Conservation (phyloP, 345 rosid genomes). For the Lepidium sativum region DNA sequence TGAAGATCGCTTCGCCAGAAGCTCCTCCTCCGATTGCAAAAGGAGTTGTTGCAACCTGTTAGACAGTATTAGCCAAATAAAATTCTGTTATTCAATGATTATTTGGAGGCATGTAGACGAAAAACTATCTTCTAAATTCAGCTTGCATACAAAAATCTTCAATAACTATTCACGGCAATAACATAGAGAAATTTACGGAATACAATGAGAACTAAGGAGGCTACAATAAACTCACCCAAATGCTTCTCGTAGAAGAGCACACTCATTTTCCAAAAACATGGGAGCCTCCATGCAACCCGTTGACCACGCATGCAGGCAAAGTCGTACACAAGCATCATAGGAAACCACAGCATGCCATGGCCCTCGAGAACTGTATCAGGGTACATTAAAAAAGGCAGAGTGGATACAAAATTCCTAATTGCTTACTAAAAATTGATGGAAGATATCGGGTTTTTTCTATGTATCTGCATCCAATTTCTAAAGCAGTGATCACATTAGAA, state of each 20-base stretch:
- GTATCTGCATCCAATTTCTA: neutral
- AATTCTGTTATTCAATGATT: neutral
- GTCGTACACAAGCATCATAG: slow-evolving; percentile 93
- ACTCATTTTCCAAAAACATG: slow-evolving; percentile 85
- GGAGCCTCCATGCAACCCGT: slow-evolving; percentile 99
- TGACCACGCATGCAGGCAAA: slow-evolving; percentile 99
- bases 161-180: neutral
- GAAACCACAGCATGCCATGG: slow-evolving; percentile 98
- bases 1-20: slow-evolving; percentile 55
- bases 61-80: neutral
- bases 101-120: slow-evolving; percentile 1
- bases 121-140: neutral
- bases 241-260: slow-evolving; percentile 73
- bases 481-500: slow-evolving; percentile 1
- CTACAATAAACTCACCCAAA: slow-evolving; percentile 54
- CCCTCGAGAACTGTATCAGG: slow-evolving; percentile 63
- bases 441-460: neutral
- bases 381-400: slow-evolving; percentile 1
- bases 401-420: neutral
- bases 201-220: neutral
- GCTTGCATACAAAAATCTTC: neutral
- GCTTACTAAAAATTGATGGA: neutral
- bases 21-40: slow-evolving; percentile 93
- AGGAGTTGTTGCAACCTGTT: slow-evolving; percentile 66
- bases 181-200: neutral